Evolutionary conservation across 331 rosid genomes (phyloP), one percentile per base, ranked within the genome.

Genomic region (Ulmus americana): DNA sequence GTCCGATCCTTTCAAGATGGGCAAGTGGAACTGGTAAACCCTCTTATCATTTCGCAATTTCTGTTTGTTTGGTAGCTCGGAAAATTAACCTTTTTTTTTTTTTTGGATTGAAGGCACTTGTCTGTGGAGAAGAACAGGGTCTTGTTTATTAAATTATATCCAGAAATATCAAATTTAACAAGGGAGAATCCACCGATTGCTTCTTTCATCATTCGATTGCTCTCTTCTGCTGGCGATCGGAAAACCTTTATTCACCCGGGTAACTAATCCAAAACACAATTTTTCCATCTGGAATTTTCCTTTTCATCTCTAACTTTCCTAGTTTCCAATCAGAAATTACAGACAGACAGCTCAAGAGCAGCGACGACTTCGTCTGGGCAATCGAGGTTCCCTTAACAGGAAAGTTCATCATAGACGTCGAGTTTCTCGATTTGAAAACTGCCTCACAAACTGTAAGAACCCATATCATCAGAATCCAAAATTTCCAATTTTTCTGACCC

Each of bases 1-100:
- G 74, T 92, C 98, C 53, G 98, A 92, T 77, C 91, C 98, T 61
- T 92, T 92, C 95, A 92, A 79, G 74, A 81, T 92, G 59, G 98
- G 98, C 48, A 82, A 77, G 59, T 92, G 98, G 98, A 92, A 92
- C 14, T 92, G 98, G 98, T 92, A 60, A 61, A 68, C n/a, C 3
- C 14, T 55, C 44, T 12, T 40, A 41, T 55, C 48, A 46, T 38
- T 63, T 55, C 10, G 35, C 6, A 18, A 39, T 1, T 13, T 58
- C 45, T n/a, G 1, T 58, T 0, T 58, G 18, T 57, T 58, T 58
- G 18, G 5, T 11, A 38, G 44, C 16, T 2, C 3, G 22, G 13
- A 70, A 68, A 20, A 55, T 57, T 18, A 16, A 61, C 47, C 39
- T 12, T 15, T 54, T 55, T 65, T n/a, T n/a, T n/a, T n/a, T 55